Evolutionary conservation across 2,329 filamentous ascomycete species (phyloP), one percentile per base, ranked within the genome.

Genomic region (Bipolaris bicolor): DNA sequence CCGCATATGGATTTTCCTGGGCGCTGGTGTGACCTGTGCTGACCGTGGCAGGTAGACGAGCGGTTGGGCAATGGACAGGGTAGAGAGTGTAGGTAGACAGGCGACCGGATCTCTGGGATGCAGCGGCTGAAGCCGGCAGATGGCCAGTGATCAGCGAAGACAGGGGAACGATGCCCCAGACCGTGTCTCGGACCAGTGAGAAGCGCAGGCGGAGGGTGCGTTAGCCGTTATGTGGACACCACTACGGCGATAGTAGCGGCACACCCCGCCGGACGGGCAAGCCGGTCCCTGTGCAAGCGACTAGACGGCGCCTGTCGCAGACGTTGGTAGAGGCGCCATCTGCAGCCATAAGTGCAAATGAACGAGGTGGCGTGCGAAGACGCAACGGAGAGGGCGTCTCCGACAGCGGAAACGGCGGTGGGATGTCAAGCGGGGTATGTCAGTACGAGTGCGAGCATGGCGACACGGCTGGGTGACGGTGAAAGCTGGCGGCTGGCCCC

Each of bases 111-210:
- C 40, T 15, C 39, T 50, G 60, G 60, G 51, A 61, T 55, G 49
- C 52, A 62, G 57, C 60, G 63, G 66, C 44, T 64, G 61, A 51
- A 62, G 61, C 62, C 63, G 63, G 60, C 34, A 49, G 46, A 52
- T 56, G 54, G 53, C 45, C 47, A 39, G 22, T 49, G 7, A 29
- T 37, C 44, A 10, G 11, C 18, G 5, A 31, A 1, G 46, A 49
- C 46, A 43, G 46, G 34, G 46, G 10, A 1, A 49, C 15, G 46
- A 49, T 13, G 26, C 24, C 24, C 29, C 29, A 13, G 15, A 16
- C 2, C 10, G 15, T 39, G 46, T n/a, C 20, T 9, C 33, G 31
- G 45, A 13, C 18, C 36, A 29, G 33, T 15, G 22, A n/a, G n/a
- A 39, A 16, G 43, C 33, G 26, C 16, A 22, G 29, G 16, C 9